Percentiles rank a stretch among this genome's conserved stretches.
These are phyloP conservation scores for Nicotiana obtusifolia DNA, from an alignment of 257 asterid species.

Conservation along the genomic window DNA sequence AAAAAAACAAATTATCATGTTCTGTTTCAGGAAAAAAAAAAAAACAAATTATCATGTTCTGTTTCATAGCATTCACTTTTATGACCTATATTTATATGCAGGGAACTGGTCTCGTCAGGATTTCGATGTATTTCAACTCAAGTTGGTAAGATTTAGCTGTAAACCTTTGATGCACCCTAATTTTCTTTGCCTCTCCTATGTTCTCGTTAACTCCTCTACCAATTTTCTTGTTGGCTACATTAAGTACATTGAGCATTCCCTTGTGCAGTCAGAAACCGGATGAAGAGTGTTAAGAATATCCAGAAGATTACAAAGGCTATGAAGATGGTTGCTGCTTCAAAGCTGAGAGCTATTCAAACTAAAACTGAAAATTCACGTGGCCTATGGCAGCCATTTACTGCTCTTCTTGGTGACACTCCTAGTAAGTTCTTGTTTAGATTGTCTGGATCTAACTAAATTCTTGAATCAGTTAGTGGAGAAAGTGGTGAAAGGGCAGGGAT, in stretches of 20 bases:
- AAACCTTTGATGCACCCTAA: neutral
- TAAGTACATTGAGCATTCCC: conserved; percentile 15
- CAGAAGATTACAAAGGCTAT: conserved; percentile 98
- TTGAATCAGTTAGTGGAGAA: neutral
- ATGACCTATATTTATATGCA: conserved; percentile 18
- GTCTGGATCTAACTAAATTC: conserved; percentile 1
- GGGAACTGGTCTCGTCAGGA: conserved; percentile 61
- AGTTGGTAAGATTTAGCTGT: conserved; percentile 44
- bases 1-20: neutral
- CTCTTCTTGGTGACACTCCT: conserved; percentile 94
- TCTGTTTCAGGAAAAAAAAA: no score
- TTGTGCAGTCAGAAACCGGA: conserved; percentile 74
- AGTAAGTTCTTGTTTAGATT: conserved; percentile 39
- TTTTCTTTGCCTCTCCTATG: neutral
- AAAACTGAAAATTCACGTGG: conserved; percentile 93
- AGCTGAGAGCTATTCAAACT: conserved; percentile 85
- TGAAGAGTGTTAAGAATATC: conserved; percentile 92
- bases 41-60: no score
- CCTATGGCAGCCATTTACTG: conserved; percentile 98
- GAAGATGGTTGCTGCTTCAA: conserved; percentile 99
- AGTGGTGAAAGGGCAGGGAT: neutral
- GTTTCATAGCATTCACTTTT: neutral
- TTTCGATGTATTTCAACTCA: conserved; percentile 84
- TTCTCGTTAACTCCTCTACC: neutral
- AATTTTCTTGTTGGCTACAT: conserved; percentile 8